Base-by-base conservation (phyloP, 2,329 filamentous ascomycete genomes). In the Phoma sp. region DNA sequence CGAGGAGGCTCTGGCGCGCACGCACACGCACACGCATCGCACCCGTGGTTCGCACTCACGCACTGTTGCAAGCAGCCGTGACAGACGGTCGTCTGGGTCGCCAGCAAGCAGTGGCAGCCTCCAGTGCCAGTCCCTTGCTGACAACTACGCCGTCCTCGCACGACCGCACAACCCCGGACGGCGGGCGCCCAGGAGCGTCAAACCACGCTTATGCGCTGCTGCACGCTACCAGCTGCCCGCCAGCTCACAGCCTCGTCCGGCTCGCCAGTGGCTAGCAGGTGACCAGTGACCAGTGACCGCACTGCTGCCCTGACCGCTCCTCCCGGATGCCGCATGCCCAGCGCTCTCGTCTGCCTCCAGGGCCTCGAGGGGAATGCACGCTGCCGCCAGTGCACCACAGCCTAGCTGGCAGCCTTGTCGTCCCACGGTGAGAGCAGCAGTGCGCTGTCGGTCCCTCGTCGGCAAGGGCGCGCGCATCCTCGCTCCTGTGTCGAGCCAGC, bases 201-300 rank as follows among this genome's bases (percentile, higher is more conserved):
- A 69, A 69, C 64, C 55, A 55, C 55, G 54, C 63, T 63, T 61
- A 61, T 66, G 59, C 65, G 61, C 58, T 52, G 51, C 56, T 51
- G 49, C 41, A 64, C 65, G 65, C 66, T 67, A 68, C 52, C 31
- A 56, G 35, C 51, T 60, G 61, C 51, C 62, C 56, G 62, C 60
- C 63, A 69, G 47, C 58, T 57, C 62, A 64, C 55, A 60, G 61
- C 61, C 61, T 62, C 59, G 53, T 31, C 36, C 17, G 19, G 10
- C 36, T 38, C 46, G 52, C 46, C 46, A 55, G 58, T 58, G 60
- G 53, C 55, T 61, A 59, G 47, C 56, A 46, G 44, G 62, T 6
- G 22, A 24, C 22, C 22, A 24, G 22, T 24, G 22, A 24, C 22
- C 22, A 24, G 62, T 69, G 62, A 67, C 60, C 64, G 43, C 53